A percentile compares a stretch with the other conserved stretches of the same genome.
Evolutionary conservation across 2,329 filamentous ascomycete genomes (phyloP).

Genomic region (Aspergillus oerlinghausenensis): DNA sequence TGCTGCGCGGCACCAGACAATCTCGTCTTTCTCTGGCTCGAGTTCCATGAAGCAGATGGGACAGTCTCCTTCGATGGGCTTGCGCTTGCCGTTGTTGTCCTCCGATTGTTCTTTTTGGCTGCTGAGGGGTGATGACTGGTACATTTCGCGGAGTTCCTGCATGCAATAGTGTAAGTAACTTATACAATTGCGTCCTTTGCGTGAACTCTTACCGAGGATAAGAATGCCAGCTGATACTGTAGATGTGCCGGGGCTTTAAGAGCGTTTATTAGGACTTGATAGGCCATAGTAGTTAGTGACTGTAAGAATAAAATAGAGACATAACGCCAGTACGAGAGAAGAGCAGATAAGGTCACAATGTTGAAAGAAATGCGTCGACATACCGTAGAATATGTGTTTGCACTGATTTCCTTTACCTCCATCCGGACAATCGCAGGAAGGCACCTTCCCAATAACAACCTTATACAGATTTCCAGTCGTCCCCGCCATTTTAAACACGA

Average conservation of each 20-base stretch:
- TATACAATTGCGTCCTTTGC: neutral
- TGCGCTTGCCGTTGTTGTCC: slow-evolving; percentile 48
- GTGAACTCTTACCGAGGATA: slow-evolving; percentile 41
- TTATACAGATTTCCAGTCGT: slow-evolving; percentile 60
- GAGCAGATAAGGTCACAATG: neutral
- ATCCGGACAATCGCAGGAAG: slow-evolving; percentile 54
- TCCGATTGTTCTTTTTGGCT: slow-evolving; percentile 35
- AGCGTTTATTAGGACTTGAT: slow-evolving; percentile 51
- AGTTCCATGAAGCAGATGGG: slow-evolving; percentile 60
- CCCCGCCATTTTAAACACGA: slow-evolving; percentile 55
- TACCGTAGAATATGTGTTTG: slow-evolving; percentile 60
- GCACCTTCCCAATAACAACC: slow-evolving; percentile 50
- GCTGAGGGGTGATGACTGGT: slow-evolving; percentile 49
- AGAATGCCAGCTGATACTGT: slow-evolving; percentile 57
- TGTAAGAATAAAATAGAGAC: slow-evolving; percentile 9
- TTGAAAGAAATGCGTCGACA: slow-evolving; percentile 9
- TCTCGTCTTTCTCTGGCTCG: slow-evolving; percentile 42
- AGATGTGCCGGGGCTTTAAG: slow-evolving; percentile 54
- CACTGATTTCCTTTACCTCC: slow-evolving; percentile 54
- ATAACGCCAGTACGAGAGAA: neutral
- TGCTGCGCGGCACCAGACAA: slow-evolving; percentile 55
- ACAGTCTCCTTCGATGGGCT: slow-evolving; percentile 58
- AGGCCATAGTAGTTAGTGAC: slow-evolving; percentile 14
- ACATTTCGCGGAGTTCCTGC: slow-evolving; percentile 53
- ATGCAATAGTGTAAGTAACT: neutral